Conservation (phyloP, 768 basidiomycete genomes). For the Boletus tomentosulus region DNA sequence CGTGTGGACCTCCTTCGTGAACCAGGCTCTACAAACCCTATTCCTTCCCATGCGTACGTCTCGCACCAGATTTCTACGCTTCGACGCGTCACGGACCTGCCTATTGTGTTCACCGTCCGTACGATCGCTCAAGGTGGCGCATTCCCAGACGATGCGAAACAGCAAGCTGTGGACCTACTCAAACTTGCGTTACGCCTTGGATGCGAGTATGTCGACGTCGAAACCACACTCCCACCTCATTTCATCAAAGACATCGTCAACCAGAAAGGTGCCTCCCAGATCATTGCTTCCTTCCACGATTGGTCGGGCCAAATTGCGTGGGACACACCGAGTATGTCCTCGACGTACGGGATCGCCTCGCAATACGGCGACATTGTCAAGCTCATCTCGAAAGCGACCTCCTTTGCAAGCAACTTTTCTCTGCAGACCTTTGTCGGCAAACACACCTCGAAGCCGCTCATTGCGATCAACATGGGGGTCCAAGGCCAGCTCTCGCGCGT, state of each 20-base stretch:
- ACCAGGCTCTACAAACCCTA: slow-evolving; percentile 43
- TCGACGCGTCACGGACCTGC: slow-evolving; percentile 71
- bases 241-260: slow-evolving; percentile 53
- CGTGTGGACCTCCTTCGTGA: slow-evolving; percentile 83
- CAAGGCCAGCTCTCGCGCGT: slow-evolving; percentile 89
- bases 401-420: slow-evolving; percentile 72
- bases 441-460: slow-evolving; percentile 68
- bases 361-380: slow-evolving; percentile 86
- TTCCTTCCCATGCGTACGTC: slow-evolving; percentile 71
- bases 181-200: slow-evolving; percentile 75
- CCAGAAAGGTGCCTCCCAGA: slow-evolving; percentile 66
- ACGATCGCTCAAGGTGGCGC: slow-evolving; percentile 87
- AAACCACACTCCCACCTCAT: slow-evolving; percentile 69
- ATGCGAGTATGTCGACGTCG: slow-evolving; percentile 91
- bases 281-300: slow-evolving; percentile 95
- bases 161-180: slow-evolving; percentile 72
- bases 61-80: slow-evolving; percentile 75
- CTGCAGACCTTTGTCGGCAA: slow-evolving; percentile 68
- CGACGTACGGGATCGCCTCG: slow-evolving; percentile 64
- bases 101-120: slow-evolving; percentile 89
- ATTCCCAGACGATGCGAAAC: slow-evolving; percentile 74
- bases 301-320: slow-evolving; percentile 85
- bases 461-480: slow-evolving; percentile 92
- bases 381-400: slow-evolving; percentile 80
- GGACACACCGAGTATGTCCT: slow-evolving; percentile 60